These are phyloP conservation scores for Tritrichomonas foetus DNA, from an alignment of 208 protist species.

Conservation along the genomic window DNA sequence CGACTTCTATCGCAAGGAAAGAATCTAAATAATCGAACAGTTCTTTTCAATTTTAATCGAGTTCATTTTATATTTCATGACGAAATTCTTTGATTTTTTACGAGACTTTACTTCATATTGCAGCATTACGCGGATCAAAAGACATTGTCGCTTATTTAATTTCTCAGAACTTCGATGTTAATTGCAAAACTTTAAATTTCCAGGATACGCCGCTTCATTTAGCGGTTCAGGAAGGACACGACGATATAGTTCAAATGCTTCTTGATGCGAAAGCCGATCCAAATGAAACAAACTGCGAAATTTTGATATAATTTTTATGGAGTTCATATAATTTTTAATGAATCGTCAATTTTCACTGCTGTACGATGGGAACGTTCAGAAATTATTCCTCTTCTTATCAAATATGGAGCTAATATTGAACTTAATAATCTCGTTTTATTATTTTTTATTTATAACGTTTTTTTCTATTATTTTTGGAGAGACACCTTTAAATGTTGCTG, in stretches of 20 bases:
- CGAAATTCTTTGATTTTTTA: not conserved
- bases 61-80: not conserved
- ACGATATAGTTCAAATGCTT: not conserved
- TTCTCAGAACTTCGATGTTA: not conserved
- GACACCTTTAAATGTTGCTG: not conserved
- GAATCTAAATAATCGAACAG: not conserved
- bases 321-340: too few species aligned
- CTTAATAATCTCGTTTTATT: not conserved
- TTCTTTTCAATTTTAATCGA: too few species aligned
- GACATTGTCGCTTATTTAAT: not conserved
- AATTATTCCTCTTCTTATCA: not conserved
- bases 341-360: too few species aligned
- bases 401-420: not conserved
- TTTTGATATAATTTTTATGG: too few species aligned
- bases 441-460: not conserved
- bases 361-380: not conserved
- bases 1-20: not conserved
- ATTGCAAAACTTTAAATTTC: not conserved
- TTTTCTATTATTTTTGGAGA: not conserved
- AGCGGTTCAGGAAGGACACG: not conserved
- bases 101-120: constrained; percentile 22
- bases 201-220: constrained; percentile 12
- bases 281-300: too few species aligned
- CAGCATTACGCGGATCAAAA: not conserved
- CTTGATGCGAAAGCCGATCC: too few species aligned